Base-by-base conservation (phyloP, 345 rosid species). In the Barbarea vulgaris region DNA sequence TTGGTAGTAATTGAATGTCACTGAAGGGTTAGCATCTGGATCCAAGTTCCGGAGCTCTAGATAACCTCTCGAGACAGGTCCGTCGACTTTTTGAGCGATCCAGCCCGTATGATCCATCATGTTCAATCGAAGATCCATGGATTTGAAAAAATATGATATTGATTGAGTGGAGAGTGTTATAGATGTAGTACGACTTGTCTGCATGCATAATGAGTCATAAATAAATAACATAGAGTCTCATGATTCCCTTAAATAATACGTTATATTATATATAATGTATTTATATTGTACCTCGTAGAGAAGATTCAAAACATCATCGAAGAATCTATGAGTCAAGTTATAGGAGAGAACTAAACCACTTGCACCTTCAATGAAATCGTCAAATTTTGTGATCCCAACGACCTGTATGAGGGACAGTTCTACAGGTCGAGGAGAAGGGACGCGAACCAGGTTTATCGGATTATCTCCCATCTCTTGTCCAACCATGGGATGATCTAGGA, bases 381-480 rank as follows among this genome's bases (percentile, higher is more conserved):
- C 83, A 15, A 70, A 82, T 19, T 52, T 30, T 4, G 90, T 79
- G 72, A 88, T 87, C 5, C 95, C 98, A 68, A 83, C 95, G 14
- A 83, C 86, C 48, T 85, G 76, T 24, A 83, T 17, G 41, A 86
- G 82, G 5, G 96, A 87, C 57, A 75, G 13, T 68, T 88, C 93
- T n/a, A 90, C 87, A 0, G 86, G 90, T 4, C 13, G 18, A 28
- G 87, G 83, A 9, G 94, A 85, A 8, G 95, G 95, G 30, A 87
- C 30, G 21, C 82, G 17, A 5, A 85, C 66, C 30, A 68, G 77
- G 61, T 90, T 88, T 90, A 83, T 81, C 0, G 93, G 88, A 62
- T 86, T 90, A 62, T 93, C 93, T 0, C 90, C 80, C 96, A 93
- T 87, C 9, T 88, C 96, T 63, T 85, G 89, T 6, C 96, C 98